These are phyloP conservation scores for Thalassiosira hispida DNA, from an alignment of 352 stramenopile species.

Conservation along the genomic window DNA sequence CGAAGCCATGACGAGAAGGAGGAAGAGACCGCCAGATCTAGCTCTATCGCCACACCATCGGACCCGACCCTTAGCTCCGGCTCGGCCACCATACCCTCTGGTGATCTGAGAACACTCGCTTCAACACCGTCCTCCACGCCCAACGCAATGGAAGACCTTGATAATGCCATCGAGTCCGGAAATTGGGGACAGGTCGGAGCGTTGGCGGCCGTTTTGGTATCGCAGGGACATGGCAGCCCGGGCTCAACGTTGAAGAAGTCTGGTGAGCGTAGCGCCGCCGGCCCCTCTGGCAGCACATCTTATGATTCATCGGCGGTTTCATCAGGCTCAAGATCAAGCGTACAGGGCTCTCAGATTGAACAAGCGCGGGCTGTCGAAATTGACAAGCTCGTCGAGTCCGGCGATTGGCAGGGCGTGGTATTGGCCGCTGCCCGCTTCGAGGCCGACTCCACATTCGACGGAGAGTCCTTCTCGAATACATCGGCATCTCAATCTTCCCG, in stretches of 20 bases:
- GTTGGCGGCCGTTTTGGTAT: conserved; percentile 45
- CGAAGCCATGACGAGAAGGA: not conserved
- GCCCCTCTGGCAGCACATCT: conserved; percentile 19
- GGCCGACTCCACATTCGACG: conserved; percentile 55
- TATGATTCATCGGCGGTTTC: conserved; percentile 33
- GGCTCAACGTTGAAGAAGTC: conserved; percentile 8
- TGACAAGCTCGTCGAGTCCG: conserved; percentile 71
- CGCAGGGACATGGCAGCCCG: conserved; percentile 10
- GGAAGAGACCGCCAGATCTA: conserved; percentile 12
- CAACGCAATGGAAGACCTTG: conserved; percentile 48
- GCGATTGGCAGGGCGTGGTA: conserved; percentile 84
- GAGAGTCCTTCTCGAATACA: conserved; percentile 48
- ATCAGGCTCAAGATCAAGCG: not conserved
- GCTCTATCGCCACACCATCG: too few species aligned
- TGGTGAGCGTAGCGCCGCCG: conserved; percentile 10
- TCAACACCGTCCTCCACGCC: not conserved
- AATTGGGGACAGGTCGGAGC: conserved; percentile 58
- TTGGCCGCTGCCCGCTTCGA: conserved; percentile 77
- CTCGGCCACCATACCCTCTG: too few species aligned
- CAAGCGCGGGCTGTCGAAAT: conserved; percentile 45
- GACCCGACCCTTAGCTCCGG: too few species aligned
- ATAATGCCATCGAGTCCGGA: conserved; percentile 53
- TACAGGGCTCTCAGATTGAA: conserved; percentile 29
- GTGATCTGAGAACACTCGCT: not conserved
- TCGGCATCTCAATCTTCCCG: conserved; percentile 44